phyloP scores from a whole-genome alignment of 371 early-diverging fungal species.

The Umbelopsis sp. region DNA sequence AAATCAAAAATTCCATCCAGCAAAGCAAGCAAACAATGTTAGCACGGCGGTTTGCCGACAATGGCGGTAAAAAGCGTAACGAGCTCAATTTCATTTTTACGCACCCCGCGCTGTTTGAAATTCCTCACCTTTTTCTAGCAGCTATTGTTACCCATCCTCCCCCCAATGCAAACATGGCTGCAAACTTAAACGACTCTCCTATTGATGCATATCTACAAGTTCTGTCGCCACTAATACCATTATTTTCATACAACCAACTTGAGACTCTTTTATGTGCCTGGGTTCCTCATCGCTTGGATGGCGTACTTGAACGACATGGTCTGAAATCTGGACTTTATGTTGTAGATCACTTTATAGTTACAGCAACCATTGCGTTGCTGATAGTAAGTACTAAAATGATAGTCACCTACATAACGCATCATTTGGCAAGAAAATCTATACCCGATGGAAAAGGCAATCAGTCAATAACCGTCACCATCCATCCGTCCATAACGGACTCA shows the following conservation, averaged over 20 bases:
- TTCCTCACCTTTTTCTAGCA: background rate
- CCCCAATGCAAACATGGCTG: background rate
- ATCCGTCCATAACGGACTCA: conserved; percentile 8
- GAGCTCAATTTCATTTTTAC: background rate
- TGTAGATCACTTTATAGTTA: conserved; percentile 39
- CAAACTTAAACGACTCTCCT: background rate
- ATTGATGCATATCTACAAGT: conserved; percentile 2
- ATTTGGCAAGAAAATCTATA: background rate
- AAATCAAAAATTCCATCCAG: background rate
- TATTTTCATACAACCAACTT: conserved; percentile 35
- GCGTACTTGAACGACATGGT: conserved; percentile 23
- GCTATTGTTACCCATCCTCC: too few relatives aligned
- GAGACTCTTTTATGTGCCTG: conserved; percentile 38
- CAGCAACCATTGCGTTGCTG: conserved; percentile 32
- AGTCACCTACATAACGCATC: background rate
- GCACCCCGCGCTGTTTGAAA: conserved; percentile 11
- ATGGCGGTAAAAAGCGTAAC: background rate
- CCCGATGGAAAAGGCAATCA: background rate
- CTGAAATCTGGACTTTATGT: conserved; percentile 37
- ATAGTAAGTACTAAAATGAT: conserved; percentile 29
- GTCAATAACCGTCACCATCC: conserved; percentile 5
- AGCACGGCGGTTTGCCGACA: too few relatives aligned
- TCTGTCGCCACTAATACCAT: conserved; percentile 26
- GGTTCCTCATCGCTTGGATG: conserved; percentile 27
- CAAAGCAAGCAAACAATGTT: background rate